Base-by-base conservation (phyloP, 192 early-diverging fungal genomes). In the Coemansia sp. region DNA sequence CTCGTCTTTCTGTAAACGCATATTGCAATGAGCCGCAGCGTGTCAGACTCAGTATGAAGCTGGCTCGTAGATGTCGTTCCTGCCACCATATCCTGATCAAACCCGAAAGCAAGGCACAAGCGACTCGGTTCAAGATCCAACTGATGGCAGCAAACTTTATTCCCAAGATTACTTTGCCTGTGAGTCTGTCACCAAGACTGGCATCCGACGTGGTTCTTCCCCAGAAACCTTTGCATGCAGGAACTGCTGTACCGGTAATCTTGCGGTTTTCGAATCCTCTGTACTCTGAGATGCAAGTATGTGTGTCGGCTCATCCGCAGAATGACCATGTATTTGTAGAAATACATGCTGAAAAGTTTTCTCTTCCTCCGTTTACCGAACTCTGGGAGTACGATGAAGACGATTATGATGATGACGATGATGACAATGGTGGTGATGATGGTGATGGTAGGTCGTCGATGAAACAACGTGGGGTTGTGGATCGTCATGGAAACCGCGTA, bases 1-100 rank as follows among this genome's bases (percentile, higher is more conserved):
- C 94, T 0, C 87, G 80, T 10, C 18, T 42, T 18, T 63, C 90
- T 55, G 61, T 63, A 8, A 89, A 92, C 51, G 28, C 30, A 14
- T 38, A 20, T 0, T 17, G 33, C 28, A 50, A 32, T 1, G 71
- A 86, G 51, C 96, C 96, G 12, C 91, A 93, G 73, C 89, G 94
- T 14, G 87, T 96, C 42, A 90, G 90, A 51, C 84, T 98, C 34
- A 87, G 92, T 34, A 94, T 91, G 64, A 95, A 95, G 73, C 87
- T 89, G 28, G 83, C 91, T 0, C 93, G 94, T 38, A 86, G 93
- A 33, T 98, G 96, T 72, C 86, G 92, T 38, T 70, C 82, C 4
- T 98, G 96, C 83, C 88, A 92, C 38, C 90, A 95, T 70, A 90
- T 96, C 45, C 80, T 98, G 20, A 89, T 94, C 61, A 96, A 96